Evolutionary conservation across 805 yeast genomes (phyloP), one percentile per base, ranked within the genome.

Genomic region (Saturnispora silvae): DNA sequence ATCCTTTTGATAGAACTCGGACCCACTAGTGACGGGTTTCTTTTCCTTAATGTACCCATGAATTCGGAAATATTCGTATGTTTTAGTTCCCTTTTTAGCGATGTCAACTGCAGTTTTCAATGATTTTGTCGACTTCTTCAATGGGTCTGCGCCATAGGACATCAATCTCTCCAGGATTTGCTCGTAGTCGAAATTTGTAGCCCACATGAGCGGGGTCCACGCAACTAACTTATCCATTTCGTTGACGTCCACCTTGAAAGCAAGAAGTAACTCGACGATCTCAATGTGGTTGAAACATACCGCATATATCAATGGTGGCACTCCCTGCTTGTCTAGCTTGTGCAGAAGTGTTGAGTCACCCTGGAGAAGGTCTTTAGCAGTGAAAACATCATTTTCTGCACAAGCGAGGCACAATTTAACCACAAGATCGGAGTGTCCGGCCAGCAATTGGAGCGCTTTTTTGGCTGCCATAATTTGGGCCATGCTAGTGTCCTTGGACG

Each of bases 151-250:
- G 26, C 78, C 81, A 40, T 66, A 65, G 30, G 72, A 71, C 37
- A 85, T 56, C 41, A 84, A 59, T 38, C 68, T 57, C 33, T 72
- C 68, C 13, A 73, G 76, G 31, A 79, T 65, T 10, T 67, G 65
- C 41, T 69, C 55, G 37, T 73, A 72, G 37, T 75, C 70, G 45
- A 77, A 65, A 46, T 76, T 70, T 3, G 83, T 73, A 1, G 94
- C 87, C 95, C 95, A 84, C 92, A 82, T 83, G 31, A 82, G 56
- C 9, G 95, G 84, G 0, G 84, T 70, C 55, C 73, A 76, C 3
- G 70, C 65, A 18, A 70, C 52, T 17, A 72, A 38, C 2, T 64
- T 58, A 46, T 79, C 87, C 7, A 56, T 49, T 26, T 60, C 46
- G 47, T 77, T 76, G 6, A 72, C 65, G 46, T 72, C 74, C 5